Conservation (phyloP, 805 yeast genomes). For the Wickerhamomyces mucosus region DNA sequence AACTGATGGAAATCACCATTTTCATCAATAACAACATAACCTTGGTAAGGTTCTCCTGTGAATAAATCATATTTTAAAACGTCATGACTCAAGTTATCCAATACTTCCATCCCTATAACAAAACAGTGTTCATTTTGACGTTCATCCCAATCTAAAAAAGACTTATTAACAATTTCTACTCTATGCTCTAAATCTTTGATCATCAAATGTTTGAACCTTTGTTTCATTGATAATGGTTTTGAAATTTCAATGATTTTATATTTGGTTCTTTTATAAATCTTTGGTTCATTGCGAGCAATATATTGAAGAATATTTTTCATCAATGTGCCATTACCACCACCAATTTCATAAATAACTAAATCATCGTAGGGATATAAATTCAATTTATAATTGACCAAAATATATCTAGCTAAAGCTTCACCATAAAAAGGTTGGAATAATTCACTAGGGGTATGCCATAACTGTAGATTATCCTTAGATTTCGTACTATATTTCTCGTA, state of each 20-base stretch:
- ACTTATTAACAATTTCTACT: conserved; percentile 59
- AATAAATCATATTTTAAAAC: conserved; percentile 62
- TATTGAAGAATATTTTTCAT: conserved; percentile 68
- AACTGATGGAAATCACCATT: conserved; percentile 70
- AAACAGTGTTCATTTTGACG: conserved; percentile 57
- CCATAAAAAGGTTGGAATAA: conserved; percentile 79
- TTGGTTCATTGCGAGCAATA: conserved; percentile 54
- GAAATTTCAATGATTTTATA: conserved; percentile 29
- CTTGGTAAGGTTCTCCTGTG: conserved; percentile 64
- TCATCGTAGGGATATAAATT: conserved; percentile 63
- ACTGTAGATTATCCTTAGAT: conserved; percentile 32
- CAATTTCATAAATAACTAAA: conserved; percentile 74
- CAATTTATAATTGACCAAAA: conserved; percentile 60
- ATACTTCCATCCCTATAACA: conserved; percentile 72
- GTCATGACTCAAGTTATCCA: conserved; percentile 81
- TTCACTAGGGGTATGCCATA: conserved; percentile 91
- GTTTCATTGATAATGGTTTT: conserved; percentile 21
- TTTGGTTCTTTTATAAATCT: conserved; percentile 56
- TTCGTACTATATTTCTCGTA: conserved; percentile 40
- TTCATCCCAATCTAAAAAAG: conserved; percentile 67
- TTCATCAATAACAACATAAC: conserved; percentile 64
- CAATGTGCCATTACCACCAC: conserved; percentile 84
- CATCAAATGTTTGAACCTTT: conserved; percentile 8
- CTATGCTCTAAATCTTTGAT: conserved; percentile 39
- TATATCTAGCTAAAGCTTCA: conserved; percentile 73